Evolutionary conservation across 1,284 basidiomycete genomes (phyloP), one percentile per base, ranked within the genome.

Genomic region (Ustanciosporium gigantosporum): DNA sequence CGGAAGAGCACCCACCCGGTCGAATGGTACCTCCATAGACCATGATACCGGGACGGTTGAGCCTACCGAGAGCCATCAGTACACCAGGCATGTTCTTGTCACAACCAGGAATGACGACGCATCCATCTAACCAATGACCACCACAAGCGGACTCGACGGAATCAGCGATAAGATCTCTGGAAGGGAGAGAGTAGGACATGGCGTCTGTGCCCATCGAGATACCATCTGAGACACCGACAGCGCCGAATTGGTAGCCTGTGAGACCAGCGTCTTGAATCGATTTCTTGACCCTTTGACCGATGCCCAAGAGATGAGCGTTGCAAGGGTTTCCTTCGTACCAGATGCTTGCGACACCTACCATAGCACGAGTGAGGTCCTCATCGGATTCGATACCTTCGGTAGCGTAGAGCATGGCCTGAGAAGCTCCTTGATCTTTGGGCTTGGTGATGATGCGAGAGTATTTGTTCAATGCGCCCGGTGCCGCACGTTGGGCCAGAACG

Each of bases 31-130:
- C 76, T 13, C 76, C 76, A 45, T 76, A 78, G 9, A 78, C 71
- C 73, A 78, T 77, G 40, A 77, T 61, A 41, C 74, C 74, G 13
- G 75, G 75, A 11, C 75, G 58, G 56, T 77, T 77, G 31, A 76
- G 68, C 15, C 75, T 58, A 25, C 73, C 74, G 14, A 76, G 69
- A 3, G 73, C 75, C 66, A 77, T 77, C 9, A 77, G 56, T 5
- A 76, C 74, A 60, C 75, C 75, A 21, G 75, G 75, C 75, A 77
- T 77, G 56, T 77, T 77, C 58, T 78, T 78, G 62, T 78, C 76
- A 42, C 76, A 78, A 24, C 74, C 74, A 8, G 76, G 76, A 22
- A 78, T 69, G 7, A 67, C 66, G 31, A 78, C 74, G 25, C 43
- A 47, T 14, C 74, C 76, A 31, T 78, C 76, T 36, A 77, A 70